A percentile compares a stretch with the other conserved stretches of the same genome.
Conservation (phyloP, 495 filamentous ascomycete species). For the Achaetomiella virescens region DNA sequence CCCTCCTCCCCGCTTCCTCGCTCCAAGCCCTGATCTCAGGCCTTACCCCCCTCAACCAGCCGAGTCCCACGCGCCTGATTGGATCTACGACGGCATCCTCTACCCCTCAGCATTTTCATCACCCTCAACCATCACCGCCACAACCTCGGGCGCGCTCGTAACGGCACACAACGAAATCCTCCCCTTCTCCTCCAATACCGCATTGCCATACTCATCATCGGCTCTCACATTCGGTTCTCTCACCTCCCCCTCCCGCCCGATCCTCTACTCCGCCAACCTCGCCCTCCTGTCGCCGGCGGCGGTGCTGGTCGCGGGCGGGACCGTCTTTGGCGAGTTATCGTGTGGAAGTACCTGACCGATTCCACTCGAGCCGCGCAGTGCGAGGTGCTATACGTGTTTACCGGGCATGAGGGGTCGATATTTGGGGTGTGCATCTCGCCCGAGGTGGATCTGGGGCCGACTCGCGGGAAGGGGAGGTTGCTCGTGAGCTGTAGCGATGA, state of each 20-base stretch:
- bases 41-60: background rate
- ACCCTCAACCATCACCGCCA: background rate
- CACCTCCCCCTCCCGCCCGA: slow-evolving; percentile 68
- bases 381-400: slow-evolving; percentile 63
- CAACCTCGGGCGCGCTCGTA: slow-evolving; percentile 44
- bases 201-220: slow-evolving; percentile 4
- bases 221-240: slow-evolving; percentile 36
- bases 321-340: slow-evolving; percentile 86
- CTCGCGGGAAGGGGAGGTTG: slow-evolving; percentile 41
- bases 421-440: slow-evolving; percentile 80
- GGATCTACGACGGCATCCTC: slow-evolving; percentile 74
- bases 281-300: slow-evolving; percentile 48
- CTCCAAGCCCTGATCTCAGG: slow-evolving; percentile 23
- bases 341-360: slow-evolving; percentile 66
- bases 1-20: slow-evolving; percentile 18
- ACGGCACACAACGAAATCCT: slow-evolving; percentile 80
- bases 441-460: slow-evolving; percentile 35
- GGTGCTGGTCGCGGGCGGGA: slow-evolving; percentile 77
- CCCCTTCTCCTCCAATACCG: slow-evolving; percentile 25
- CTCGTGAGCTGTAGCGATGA: slow-evolving; percentile 95
- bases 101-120: slow-evolving; percentile 30
- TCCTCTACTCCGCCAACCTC: slow-evolving; percentile 80
- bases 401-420: slow-evolving; percentile 88
- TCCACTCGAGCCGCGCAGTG: background rate
- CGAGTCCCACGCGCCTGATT: slow-evolving; percentile 54